Evolutionary conservation across 129 eudicot species (phyloP).

Genomic region (Centella asiatica): DNA sequence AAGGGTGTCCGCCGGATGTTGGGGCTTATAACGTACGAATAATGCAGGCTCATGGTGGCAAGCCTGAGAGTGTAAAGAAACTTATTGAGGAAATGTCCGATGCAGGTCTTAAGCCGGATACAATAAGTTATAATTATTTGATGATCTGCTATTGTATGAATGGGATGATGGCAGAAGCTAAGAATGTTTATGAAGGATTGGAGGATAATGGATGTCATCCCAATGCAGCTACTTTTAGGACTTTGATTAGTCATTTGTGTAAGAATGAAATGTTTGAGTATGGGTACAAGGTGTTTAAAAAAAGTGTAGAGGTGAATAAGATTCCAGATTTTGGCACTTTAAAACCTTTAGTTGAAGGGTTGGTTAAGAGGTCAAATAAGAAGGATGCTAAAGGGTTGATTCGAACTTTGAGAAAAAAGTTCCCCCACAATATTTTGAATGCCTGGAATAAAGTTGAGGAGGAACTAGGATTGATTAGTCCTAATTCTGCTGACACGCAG

Average conservation of each 20-base stretch:
- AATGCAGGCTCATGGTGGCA: constrained; percentile 39
- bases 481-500: neutral
- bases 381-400: constrained; percentile 64
- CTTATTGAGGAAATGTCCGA: constrained; percentile 69
- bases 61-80: constrained; percentile 42
- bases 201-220: constrained; percentile 46
- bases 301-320: constrained; percentile 63
- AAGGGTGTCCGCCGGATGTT: constrained; percentile 51
- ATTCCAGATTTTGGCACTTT: constrained; percentile 71
- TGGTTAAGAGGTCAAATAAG: constrained; percentile 40
- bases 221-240: constrained; percentile 78
- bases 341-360: constrained; percentile 65
- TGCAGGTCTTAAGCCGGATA: constrained; percentile 54
- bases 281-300: constrained; percentile 70
- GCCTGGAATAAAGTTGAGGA: constrained; percentile 60
- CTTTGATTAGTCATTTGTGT: constrained; percentile 57
- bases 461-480: constrained; percentile 54
- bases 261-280: constrained; percentile 55
- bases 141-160: constrained; percentile 65
- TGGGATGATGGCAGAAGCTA: constrained; percentile 77
- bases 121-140: constrained; percentile 61
- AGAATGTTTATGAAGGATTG: constrained; percentile 53
- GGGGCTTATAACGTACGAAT: constrained; percentile 63
- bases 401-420: constrained; percentile 69
- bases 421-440: constrained; percentile 55